A percentile compares a stretch with the other conserved stretches of the same genome.
Conservation (phyloP, 345 rosid species). For the Sisymbrium irio region DNA sequence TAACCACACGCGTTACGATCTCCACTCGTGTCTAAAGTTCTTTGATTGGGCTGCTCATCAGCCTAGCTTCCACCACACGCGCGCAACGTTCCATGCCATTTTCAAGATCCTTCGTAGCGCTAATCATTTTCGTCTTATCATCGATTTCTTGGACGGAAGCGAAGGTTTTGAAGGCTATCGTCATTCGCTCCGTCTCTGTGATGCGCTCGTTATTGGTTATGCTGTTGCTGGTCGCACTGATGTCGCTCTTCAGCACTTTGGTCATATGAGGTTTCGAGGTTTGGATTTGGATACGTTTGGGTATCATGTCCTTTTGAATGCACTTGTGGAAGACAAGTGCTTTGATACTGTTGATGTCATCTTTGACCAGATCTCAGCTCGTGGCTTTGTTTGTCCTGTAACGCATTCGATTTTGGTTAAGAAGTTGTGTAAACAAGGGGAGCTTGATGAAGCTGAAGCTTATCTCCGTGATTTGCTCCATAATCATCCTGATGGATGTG, state of each 20-base stretch:
- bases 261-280: conserved; percentile 71
- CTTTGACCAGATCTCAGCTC: conserved; percentile 47
- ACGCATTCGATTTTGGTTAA: conserved; percentile 62
- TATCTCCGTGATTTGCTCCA: conserved; percentile 45
- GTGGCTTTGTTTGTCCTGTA: conserved; percentile 47
- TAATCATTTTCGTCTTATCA: conserved; percentile 40
- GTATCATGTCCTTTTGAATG: conserved; percentile 67
- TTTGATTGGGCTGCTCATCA: conserved; percentile 94
- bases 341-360: conserved; percentile 50
- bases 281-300: conserved; percentile 61
- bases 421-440: conserved; percentile 54
- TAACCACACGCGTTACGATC: conserved; percentile 43
- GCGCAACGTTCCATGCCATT: conserved; percentile 61
- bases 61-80: conserved; percentile 57
- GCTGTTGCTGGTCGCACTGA: conserved; percentile 69
- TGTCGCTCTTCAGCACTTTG: conserved; percentile 69
- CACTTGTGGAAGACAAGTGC: conserved; percentile 63
- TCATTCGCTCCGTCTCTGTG: conserved; percentile 38
- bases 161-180: conserved; percentile 9
- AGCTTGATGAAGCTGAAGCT: conserved; percentile 53
- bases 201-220: conserved; percentile 69
- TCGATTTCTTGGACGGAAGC: conserved; percentile 47
- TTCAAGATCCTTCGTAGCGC: conserved; percentile 62
- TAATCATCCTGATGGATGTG: conserved; percentile 35
- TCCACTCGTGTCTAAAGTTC: conserved; percentile 72